A percentile compares a stretch with the other conserved stretches of the same genome.
These are phyloP conservation scores for Vitis labrusca DNA, from an alignment of 164 flowering plant genomes.

Conservation along the genomic window DNA sequence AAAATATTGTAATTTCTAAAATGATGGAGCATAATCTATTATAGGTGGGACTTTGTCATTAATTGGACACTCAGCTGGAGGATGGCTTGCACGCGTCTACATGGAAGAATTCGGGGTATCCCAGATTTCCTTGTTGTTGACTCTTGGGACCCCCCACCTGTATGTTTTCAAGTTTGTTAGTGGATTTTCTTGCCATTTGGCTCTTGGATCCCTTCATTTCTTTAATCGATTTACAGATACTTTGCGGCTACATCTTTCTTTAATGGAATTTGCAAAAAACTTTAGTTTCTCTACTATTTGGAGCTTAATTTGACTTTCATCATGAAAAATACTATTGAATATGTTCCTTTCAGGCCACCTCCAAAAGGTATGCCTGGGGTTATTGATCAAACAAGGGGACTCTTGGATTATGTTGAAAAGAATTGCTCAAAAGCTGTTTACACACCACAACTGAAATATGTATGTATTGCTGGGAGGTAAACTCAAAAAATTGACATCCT, in stretches of 20 bases:
- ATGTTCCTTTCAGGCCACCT: slow-evolving; percentile 60
- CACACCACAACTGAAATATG: slow-evolving; percentile 70
- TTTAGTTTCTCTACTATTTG: not conserved
- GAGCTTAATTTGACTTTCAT: not conserved
- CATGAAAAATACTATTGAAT: too few relatives aligned
- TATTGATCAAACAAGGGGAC: slow-evolving; percentile 96
- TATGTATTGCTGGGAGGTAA: slow-evolving; percentile 94
- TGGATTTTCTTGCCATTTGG: too few relatives aligned
- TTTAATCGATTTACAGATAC: too few relatives aligned
- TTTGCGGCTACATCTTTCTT: too few relatives aligned
- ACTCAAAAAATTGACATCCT: not conserved
- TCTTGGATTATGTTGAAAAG: slow-evolving; percentile 69
- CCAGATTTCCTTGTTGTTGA: slow-evolving; percentile 69
- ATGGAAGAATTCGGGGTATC: slow-evolving; percentile 84
- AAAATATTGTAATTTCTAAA: slow-evolving; percentile 2
- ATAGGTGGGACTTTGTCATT: slow-evolving; percentile 66
- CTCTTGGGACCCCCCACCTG: slow-evolving; percentile 93
- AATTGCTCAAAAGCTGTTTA: slow-evolving; percentile 74
- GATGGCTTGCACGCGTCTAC: slow-evolving; percentile 96
- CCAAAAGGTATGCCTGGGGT: slow-evolving; percentile 84
- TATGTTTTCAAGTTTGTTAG: slow-evolving; percentile 27
- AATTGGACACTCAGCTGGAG: slow-evolving; percentile 97
- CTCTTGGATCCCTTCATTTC: too few relatives aligned
- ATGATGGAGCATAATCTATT: slow-evolving; percentile 2
- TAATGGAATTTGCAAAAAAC: not conserved